Conservation (phyloP, 352 stramenopile genomes). For the Sclerospora graminicola region DNA sequence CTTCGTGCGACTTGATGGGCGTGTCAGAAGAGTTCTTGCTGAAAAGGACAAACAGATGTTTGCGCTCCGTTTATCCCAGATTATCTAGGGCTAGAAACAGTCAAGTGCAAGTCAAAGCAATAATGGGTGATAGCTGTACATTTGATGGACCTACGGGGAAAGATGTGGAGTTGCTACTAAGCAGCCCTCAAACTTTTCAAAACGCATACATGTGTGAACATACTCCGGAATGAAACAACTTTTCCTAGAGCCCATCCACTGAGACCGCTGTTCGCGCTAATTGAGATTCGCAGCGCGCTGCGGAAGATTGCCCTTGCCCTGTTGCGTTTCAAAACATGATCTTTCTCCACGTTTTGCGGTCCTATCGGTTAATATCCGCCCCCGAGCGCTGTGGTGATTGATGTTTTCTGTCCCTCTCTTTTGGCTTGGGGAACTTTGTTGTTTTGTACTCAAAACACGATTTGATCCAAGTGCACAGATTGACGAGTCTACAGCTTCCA, state of each 20-base stretch:
- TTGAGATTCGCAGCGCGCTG: too few species aligned
- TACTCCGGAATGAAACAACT: constrained; percentile 56
- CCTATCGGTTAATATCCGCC: constrained; percentile 82
- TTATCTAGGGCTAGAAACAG: constrained; percentile 66
- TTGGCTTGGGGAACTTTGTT: constrained; percentile 92
- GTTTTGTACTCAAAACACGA: constrained; percentile 94
- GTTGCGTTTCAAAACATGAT: too few species aligned
- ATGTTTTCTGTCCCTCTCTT: constrained; percentile 90
- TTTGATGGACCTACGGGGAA: constrained; percentile 63
- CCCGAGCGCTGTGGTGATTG: constrained; percentile 63
- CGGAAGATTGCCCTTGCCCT: constrained; percentile 33
- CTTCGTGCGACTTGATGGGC: constrained; percentile 88
- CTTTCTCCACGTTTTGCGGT: too few species aligned
- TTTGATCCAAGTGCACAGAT: constrained; percentile 97
- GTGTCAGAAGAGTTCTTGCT: constrained; percentile 90
- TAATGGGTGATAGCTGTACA: too few species aligned
- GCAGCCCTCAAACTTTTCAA: constrained; percentile 38
- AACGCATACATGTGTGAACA: constrained; percentile 55
- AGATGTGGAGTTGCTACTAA: constrained; percentile 63
- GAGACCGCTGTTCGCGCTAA: constrained; percentile 59
- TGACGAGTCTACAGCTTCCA: constrained; percentile 87
- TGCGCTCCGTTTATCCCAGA: constrained; percentile 90
- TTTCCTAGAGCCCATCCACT: constrained; percentile 61
- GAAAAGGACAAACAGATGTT: constrained; percentile 98
- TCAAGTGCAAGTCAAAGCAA: constrained; percentile 30